Conservation (phyloP, 108 stramenopile species). For the Pinguiococcus pyrenoidosus region DNA sequence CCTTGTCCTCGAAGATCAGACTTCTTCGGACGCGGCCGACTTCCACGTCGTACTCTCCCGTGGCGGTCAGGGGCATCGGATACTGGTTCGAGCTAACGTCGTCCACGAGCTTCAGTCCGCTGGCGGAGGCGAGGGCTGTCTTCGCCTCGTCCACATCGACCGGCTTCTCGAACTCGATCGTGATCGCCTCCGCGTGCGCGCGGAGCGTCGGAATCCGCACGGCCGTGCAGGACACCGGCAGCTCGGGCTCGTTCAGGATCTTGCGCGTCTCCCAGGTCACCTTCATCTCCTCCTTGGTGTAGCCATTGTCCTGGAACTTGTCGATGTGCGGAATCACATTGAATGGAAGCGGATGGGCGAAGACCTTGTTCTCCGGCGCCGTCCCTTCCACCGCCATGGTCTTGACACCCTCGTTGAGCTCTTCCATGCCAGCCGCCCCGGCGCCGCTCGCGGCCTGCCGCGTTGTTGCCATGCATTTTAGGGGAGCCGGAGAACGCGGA, state of each 20-base stretch:
- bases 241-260: constrained; percentile 44
- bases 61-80: constrained; percentile 92
- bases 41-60: constrained; percentile 85
- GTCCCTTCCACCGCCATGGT: constrained; percentile 21
- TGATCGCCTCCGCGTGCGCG: constrained; percentile 88
- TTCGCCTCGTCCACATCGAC: constrained; percentile 63
- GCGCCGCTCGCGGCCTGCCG: constrained; percentile 28
- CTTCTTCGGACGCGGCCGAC: constrained; percentile 70
- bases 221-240: constrained; percentile 57
- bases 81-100: constrained; percentile 35
- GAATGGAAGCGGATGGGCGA: constrained; percentile 90
- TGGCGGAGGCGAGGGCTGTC: constrained; percentile 43
- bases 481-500: too few species aligned
- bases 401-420: constrained; percentile 59
- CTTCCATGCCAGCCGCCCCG: constrained; percentile 76
- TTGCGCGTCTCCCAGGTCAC: constrained; percentile 95
- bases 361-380: constrained; percentile 57
- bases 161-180: constrained; percentile 71
- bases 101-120: constrained; percentile 31
- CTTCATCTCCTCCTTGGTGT: constrained; percentile 99
- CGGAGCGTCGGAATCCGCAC: constrained; percentile 94
- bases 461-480: too few species aligned
- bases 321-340: constrained; percentile 99
- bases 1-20: constrained; percentile 70
- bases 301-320: constrained; percentile 91